Evolutionary conservation across 2,329 filamentous ascomycete species (phyloP).

Genomic region (Colletotrichum shisoi): DNA sequence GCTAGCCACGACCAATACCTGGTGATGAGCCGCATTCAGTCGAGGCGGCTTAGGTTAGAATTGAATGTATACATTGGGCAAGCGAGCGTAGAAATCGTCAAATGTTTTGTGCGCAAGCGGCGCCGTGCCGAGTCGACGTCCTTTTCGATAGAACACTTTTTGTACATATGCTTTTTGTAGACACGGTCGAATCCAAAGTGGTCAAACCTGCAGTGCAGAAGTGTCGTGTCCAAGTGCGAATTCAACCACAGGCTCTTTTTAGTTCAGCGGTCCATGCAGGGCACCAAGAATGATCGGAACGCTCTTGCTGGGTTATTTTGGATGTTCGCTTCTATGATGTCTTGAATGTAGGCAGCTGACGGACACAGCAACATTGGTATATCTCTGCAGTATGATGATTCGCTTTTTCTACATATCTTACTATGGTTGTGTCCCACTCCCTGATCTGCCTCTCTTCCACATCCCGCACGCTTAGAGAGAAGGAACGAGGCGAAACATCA

Average conservation of each 20-base stretch:
- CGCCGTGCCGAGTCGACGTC: slow-evolving; percentile 1
- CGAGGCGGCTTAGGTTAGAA: slow-evolving; percentile 12
- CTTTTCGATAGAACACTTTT: slow-evolving; percentile 18
- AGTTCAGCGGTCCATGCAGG: neutral
- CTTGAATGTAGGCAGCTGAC: neutral
- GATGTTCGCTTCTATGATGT: neutral
- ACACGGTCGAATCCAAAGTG: slow-evolving; percentile 1
- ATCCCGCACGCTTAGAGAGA: neutral
- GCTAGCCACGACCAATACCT: neutral
- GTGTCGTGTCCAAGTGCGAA: neutral
- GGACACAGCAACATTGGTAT: neutral
- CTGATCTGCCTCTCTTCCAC: neutral
- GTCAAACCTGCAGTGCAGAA: neutral
- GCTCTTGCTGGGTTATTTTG: neutral
- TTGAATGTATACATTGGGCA: slow-evolving; percentile 27
- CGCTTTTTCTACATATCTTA: neutral
- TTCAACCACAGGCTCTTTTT: neutral
- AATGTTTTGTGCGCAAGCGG: slow-evolving; percentile 10
- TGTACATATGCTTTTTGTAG: slow-evolving; percentile 25
- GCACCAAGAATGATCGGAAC: no score
- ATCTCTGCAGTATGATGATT: neutral
- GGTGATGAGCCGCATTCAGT: neutral
- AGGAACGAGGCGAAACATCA: neutral
- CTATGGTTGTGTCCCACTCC: neutral
- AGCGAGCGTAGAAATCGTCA: slow-evolving; percentile 29